Evolutionary conservation across 495 filamentous ascomycete species (phyloP), one percentile per base, ranked within the genome.

Genomic region (Hypoxylon lienhwacheense): DNA sequence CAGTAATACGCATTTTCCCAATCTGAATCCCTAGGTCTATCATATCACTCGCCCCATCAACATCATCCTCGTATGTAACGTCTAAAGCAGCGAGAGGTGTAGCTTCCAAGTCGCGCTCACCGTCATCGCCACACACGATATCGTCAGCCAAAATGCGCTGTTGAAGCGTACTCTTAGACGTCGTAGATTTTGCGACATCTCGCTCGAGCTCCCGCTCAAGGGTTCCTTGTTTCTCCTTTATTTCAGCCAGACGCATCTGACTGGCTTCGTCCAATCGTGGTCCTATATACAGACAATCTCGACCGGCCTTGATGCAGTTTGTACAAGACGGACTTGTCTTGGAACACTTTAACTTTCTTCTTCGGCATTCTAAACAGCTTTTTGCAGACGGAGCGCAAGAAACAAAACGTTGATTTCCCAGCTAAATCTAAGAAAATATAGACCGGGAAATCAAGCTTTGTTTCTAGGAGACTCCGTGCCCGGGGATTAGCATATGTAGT

Each of bases 281-380:
- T 0, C 79, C 77, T 5, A 88, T 68, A 55, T 85, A 88, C 7
- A 88, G 69, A 59, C 88, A 90, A 22, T 85, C 76, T 19, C 85
- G 76, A 2, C 66, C 64, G 49, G 80, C 78, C 42, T 82, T 83
- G 26, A 70, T 64, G 66, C 88, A 91, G 66, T 87, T 89, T 49
- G 74, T 77, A 61, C 88, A 92, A 28, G 65, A 57, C 34, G 88
- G 87, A 45, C 81, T 77, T 15, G 71, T 71, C 70, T 89, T 91
- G 72, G 88, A 84, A 70, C 89, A 93, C 66, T 87, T 87, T 37
- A 90, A 77, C 70, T 93, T 93, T 36, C 89, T 81, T 29, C 83
- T 80, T 21, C 86, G 82, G 62, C 88, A 93, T 67, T 88, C 84
- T 52, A 61, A 42, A 29, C 58, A 61, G 22, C 58, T 61, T 55